Evolutionary conservation across 306 rosid genomes (phyloP).

Genomic region (Trichosanthes cucumerina): DNA sequence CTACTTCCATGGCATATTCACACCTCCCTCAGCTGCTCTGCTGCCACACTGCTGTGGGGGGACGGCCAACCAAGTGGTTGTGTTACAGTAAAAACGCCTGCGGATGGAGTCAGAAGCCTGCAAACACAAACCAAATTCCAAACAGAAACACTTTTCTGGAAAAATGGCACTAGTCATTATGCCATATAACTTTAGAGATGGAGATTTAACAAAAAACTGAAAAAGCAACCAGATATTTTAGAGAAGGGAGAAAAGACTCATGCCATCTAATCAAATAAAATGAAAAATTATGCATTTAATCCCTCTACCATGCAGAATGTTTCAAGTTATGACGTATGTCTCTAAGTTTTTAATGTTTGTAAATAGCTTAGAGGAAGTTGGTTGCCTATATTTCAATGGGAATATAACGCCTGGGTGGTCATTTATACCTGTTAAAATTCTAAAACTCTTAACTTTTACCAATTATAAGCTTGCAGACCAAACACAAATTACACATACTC

Average conservation of each 20-base stretch:
- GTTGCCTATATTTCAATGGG: not conserved
- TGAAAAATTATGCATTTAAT: not conserved
- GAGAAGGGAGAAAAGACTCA: not conserved
- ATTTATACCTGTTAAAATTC: not conserved
- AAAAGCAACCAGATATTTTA: not conserved
- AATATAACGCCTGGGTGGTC: not conserved
- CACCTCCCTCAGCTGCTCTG: conserved; percentile 5
- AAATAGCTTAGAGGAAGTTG: not conserved
- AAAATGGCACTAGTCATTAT: not conserved
- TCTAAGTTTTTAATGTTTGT: not conserved
- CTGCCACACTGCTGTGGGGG: not conserved
- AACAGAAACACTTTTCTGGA: not conserved
- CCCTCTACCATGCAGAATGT: not conserved
- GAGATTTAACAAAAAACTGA: not conserved
- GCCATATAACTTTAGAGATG: not conserved
- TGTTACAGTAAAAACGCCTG: conserved; percentile 1
- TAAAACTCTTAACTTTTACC: not conserved
- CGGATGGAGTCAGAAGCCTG: conserved; percentile 10
- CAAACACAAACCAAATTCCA: conserved; percentile 13
- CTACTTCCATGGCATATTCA: conserved; percentile 12
- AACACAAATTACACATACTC: not conserved
- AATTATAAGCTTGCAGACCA: not conserved
- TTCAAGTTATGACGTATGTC: not conserved
- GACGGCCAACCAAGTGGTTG: not conserved
- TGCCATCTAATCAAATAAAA: not conserved